Evolutionary conservation across 208 protist genomes (phyloP).

Genomic region (Naegleria gruberi): DNA sequence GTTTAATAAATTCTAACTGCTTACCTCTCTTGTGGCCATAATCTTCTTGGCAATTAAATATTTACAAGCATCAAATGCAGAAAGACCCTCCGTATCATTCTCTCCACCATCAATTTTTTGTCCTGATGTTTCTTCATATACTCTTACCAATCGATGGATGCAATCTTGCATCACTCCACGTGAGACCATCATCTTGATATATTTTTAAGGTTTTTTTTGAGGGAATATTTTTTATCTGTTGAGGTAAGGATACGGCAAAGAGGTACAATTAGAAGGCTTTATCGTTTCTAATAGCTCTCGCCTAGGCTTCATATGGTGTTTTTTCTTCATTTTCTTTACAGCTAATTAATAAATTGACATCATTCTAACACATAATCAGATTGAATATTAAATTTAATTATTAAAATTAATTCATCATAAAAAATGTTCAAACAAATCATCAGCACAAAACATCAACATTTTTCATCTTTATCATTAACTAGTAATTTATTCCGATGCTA

Average conservation of each 20-base stretch:
- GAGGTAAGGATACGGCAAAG: no score
- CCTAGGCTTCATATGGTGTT: no score
- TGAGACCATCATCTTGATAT: neutral
- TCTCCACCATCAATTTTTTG: neutral
- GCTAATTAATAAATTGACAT: no score
- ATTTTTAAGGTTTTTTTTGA: neutral
- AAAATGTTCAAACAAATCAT: no score
- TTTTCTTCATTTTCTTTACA: no score
- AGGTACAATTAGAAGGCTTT: no score
- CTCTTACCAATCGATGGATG: neutral
- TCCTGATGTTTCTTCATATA: neutral
- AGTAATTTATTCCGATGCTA: neutral
- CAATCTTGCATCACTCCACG: neutral
- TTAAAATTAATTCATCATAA: no score
- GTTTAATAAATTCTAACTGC: neutral
- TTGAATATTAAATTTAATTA: no score
- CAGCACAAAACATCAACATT: no score
- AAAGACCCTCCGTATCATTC: neutral
- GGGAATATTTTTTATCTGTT: no score
- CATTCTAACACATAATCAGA: no score
- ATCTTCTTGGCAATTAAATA: neutral
- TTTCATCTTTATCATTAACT: neutral
- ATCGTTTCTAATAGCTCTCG: no score
- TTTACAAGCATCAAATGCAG: neutral
- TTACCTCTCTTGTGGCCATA: neutral